Conservation (phyloP, 2,329 filamentous ascomycete species). For the Colletotrichum theobromicola region DNA sequence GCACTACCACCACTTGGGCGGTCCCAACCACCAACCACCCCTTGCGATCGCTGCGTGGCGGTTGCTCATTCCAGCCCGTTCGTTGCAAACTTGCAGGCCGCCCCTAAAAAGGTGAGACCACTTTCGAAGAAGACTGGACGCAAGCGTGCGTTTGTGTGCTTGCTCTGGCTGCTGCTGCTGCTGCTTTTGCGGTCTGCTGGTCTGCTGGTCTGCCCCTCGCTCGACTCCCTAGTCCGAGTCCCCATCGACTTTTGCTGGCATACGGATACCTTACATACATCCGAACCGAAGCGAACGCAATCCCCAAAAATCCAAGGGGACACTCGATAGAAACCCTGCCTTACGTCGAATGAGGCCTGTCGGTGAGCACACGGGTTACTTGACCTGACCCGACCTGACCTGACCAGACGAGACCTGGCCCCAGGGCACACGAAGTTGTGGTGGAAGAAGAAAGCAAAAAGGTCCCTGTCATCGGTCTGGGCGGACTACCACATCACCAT, state of each 20-base stretch:
- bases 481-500: constrained; percentile 9
- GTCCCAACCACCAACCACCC: neutral
- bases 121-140: neutral
- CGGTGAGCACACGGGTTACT: neutral
- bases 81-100: neutral
- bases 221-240: neutral
- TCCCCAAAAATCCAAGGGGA: neutral
- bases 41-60: neutral
- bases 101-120: constrained; percentile 22
- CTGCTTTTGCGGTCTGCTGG: neutral
- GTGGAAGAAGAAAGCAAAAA: constrained; percentile 9
- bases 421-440: neutral
- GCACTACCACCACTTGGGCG: neutral
- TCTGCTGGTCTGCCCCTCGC: neutral
- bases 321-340: neutral
- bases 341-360: neutral
- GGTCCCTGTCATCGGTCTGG: neutral
- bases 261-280: too few species aligned
- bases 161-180: too few species aligned
- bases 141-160: neutral
- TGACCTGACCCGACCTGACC: neutral
- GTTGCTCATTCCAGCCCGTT: constrained; percentile 13
- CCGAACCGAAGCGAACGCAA: neutral
- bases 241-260: neutral
- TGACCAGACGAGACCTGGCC: neutral